These are phyloP conservation scores for Chrysoporthe austroafricana DNA, from an alignment of 2,329 filamentous ascomycete genomes.

Conservation along the genomic window DNA sequence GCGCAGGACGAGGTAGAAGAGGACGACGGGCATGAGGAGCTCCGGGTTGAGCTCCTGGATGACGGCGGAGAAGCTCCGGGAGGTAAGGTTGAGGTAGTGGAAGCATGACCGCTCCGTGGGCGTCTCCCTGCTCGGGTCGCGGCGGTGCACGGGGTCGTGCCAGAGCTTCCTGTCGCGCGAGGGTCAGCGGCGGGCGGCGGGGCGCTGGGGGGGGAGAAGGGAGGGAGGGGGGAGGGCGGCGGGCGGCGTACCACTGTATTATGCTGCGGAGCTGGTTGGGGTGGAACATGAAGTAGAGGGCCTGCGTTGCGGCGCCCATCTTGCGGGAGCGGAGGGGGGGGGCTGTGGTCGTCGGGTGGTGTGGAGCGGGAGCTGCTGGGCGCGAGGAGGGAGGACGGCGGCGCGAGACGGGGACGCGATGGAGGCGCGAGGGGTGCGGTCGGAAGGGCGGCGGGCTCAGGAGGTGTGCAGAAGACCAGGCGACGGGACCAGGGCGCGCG, in stretches of 20 bases:
- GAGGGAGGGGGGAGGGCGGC: not conserved
- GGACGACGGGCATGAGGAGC: conserved; percentile 79
- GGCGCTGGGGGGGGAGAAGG: conserved; percentile 7
- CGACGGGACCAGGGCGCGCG: not conserved
- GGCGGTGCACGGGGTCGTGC: conserved; percentile 91
- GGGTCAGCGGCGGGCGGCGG: conserved; percentile 24
- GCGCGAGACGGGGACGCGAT: conserved; percentile 2
- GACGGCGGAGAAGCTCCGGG: conserved; percentile 89
- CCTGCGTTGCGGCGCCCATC: conserved; percentile 58
- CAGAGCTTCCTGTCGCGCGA: conserved; percentile 77
- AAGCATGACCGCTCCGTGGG: conserved; percentile 81
- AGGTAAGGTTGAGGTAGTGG: conserved; percentile 82
- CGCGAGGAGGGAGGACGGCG: not conserved
- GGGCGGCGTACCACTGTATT: conserved; percentile 75
- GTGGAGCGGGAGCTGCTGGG: not conserved
- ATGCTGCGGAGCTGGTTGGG: conserved; percentile 79
- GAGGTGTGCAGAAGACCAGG: not conserved
- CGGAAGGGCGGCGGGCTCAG: not conserved
- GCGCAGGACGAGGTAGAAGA: conserved; percentile 93
- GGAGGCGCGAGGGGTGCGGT: not conserved
- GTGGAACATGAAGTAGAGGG: conserved; percentile 75
- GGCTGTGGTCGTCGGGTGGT: not conserved
- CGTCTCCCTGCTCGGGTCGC: conserved; percentile 76
- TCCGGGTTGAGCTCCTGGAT: conserved; percentile 96
- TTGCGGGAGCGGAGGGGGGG: conserved; percentile 39